These are phyloP conservation scores for Passalora sequoiae DNA, from an alignment of 2,329 filamentous ascomycete species.

Conservation along the genomic window DNA sequence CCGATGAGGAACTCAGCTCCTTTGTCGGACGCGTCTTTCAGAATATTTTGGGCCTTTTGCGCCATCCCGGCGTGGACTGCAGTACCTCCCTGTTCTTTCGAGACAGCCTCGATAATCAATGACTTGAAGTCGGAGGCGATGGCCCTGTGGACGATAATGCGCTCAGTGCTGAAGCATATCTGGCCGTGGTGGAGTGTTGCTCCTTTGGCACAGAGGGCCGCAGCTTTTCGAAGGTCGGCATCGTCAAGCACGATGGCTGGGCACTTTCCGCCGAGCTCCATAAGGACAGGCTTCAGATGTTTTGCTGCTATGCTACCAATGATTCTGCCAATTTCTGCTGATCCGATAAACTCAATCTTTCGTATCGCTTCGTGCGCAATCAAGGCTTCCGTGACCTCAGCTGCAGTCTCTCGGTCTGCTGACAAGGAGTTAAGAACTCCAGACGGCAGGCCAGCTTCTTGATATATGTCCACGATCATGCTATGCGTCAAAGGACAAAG, in stretches of 20 bases:
- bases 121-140: constrained; percentile 21
- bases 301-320: constrained; percentile 30
- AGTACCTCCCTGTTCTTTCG: constrained; percentile 12
- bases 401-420: constrained; percentile 32
- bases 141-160: constrained; percentile 28
- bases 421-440: constrained; percentile 41
- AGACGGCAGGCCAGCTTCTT: constrained; percentile 40
- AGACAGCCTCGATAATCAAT: constrained; percentile 7
- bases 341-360: constrained; percentile 45
- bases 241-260: constrained; percentile 7
- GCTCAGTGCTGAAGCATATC: constrained; percentile 36
- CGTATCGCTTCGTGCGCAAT: constrained; percentile 36
- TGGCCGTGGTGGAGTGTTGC: constrained; percentile 34
- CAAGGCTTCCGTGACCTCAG: constrained; percentile 34
- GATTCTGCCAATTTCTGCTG: constrained; percentile 38
- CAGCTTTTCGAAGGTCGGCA: constrained; percentile 27
- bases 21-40: constrained; percentile 25
- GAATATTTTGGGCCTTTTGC: constrained; percentile 28
- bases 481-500: constrained; percentile 27
- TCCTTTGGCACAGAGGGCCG: constrained; percentile 27
- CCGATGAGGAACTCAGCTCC: constrained; percentile 25
- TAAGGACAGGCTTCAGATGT: constrained; percentile 28
- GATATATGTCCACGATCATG: constrained; percentile 30
- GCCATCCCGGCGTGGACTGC: constrained; percentile 26
- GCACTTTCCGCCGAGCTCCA: constrained; percentile 48